Evolutionary conservation across 768 basidiomycete genomes (phyloP), one percentile per base, ranked within the genome.

Genomic region (Goffeauzyma gilvescens): DNA sequence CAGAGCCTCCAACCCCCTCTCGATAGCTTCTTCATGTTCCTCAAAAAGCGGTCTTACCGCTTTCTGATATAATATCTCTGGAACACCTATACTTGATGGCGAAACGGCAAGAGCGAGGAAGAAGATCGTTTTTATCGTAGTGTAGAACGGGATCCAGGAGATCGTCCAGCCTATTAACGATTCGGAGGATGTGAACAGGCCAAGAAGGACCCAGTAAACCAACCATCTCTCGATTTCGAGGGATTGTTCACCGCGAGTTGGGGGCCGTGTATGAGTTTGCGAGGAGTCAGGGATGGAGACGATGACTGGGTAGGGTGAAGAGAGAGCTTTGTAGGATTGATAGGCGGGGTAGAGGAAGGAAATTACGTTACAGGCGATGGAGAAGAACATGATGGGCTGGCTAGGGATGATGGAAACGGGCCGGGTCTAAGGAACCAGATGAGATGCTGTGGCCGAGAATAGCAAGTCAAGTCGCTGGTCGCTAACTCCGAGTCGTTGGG

Each of bases 181-280:
- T 10, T 5, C 23, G 25, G 25, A 22, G 22, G 25, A 35, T 40
- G n/a, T 28, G 37, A 38, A 9, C 25, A 44, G 39, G 10, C 27
- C 28, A 39, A 41, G n/a, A n/a, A 68, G 65, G 23, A 55, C 53
- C 87, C 89, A 95, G 55, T 93, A 95, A 82, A 86, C 89, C 41
- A 95, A 71, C 86, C 89, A 93, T 65, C 85, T 70, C 60, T 93
- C 89, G 7, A 89, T 69, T 33, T 85, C 83, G n/a, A n/a, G n/a
- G n/a, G n/a, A n/a, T n/a, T n/a, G n/a, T n/a, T n/a, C n/a, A n/a
- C n/a, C n/a, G n/a, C n/a, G n/a, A n/a, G n/a, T n/a, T n/a, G n/a
- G n/a, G n/a, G n/a, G n/a, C 38, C 71, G 73, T 54, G 84, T 81
- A 0, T 78, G 78, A 1, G 81, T 81, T 24, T 46, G 44, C 18